phyloP scores from a whole-genome alignment of 192 early-diverging fungal genomes.

The Mortierella alpina region DNA sequence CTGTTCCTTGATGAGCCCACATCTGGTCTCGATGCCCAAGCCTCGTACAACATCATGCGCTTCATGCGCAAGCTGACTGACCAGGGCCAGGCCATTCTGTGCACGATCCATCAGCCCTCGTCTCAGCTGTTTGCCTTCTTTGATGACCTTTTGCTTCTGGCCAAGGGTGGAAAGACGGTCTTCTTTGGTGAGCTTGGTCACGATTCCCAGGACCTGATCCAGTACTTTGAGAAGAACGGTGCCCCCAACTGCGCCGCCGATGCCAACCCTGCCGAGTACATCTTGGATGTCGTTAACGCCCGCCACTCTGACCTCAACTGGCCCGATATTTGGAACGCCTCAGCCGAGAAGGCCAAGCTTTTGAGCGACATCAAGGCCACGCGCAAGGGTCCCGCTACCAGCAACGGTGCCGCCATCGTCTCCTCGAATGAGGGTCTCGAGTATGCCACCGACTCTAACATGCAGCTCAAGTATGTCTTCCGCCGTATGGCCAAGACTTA shows the following conservation, averaged over 20 bases:
- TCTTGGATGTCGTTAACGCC: conserved; percentile 84
- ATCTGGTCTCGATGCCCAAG: conserved; percentile 84
- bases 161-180: conserved; percentile 81
- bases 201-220: conserved; percentile 71
- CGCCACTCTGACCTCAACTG: conserved; percentile 71
- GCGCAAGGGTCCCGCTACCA: conserved; percentile 18
- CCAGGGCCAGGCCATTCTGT: conserved; percentile 77
- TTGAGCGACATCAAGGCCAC: conserved; percentile 67
- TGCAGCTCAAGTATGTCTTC: conserved; percentile 71
- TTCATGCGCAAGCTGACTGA: conserved; percentile 76
- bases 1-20: conserved; percentile 94
- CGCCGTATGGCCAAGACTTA: conserved; percentile 72
- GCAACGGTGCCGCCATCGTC: background rate
- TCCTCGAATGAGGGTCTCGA: conserved; percentile 51
- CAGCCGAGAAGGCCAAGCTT: conserved; percentile 57
- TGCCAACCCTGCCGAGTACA: conserved; percentile 90
- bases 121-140: conserved; percentile 87
- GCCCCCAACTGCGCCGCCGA: conserved; percentile 69
- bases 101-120: conserved; percentile 90
- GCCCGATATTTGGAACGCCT: conserved; percentile 78
- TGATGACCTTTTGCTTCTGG: conserved; percentile 84
- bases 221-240: conserved; percentile 82
- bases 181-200: conserved; percentile 87
- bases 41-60: conserved; percentile 80
- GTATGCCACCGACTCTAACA: conserved; percentile 57